Conservation (phyloP, 139 green algal genomes). For the Tetradesmus lagerheimii region DNA sequence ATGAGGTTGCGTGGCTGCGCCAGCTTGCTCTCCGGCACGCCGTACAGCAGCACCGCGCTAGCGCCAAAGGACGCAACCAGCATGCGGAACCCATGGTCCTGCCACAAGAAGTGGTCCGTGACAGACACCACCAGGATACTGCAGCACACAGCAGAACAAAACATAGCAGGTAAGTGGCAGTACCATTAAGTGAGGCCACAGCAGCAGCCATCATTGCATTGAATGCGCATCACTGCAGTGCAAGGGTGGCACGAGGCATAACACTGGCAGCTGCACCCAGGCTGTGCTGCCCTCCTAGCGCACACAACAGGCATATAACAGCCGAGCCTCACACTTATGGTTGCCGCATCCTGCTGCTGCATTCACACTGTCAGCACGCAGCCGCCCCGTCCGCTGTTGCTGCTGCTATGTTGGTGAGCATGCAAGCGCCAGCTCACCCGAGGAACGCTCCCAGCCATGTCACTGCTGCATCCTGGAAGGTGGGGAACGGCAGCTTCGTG, state of each 20-base stretch:
- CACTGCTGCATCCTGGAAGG: not conserved
- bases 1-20: slow-evolving; percentile 63
- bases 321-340: no score
- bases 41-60: slow-evolving; percentile 64
- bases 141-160: not conserved
- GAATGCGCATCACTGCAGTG: no score
- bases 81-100: slow-evolving; percentile 40
- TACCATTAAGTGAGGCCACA: no score
- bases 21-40: slow-evolving; percentile 57
- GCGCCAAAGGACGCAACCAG: slow-evolving; percentile 63
- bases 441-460: slow-evolving; percentile 62
- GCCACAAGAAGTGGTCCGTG: slow-evolving; percentile 8
- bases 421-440: not conserved
- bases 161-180: no score
- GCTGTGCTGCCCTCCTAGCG: not conserved
- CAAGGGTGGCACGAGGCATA: not conserved
- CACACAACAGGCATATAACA: no score
- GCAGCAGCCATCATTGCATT: no score
- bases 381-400: no score
- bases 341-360: no score
- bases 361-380: no score
- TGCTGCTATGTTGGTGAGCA: not conserved
- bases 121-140: slow-evolving; percentile 20
- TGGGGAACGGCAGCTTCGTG: slow-evolving; percentile 11
- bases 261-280: not conserved